Base-by-base conservation (phyloP, 1,284 basidiomycete species). In the Phlebopus sp. region DNA sequence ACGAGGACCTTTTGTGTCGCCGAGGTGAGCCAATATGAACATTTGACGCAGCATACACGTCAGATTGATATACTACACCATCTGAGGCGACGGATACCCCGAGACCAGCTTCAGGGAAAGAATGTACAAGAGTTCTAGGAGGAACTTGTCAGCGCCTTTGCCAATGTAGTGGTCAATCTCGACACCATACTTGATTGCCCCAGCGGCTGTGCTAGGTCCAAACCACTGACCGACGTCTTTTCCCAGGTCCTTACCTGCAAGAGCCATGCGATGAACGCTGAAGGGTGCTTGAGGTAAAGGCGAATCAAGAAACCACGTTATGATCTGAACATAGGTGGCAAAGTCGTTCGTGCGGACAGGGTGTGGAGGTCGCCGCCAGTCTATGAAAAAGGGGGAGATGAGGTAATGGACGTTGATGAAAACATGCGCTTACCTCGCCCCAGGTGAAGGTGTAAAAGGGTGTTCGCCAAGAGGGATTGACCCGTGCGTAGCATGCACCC, bases 221-320 rank as follows among this genome's bases (percentile, higher is more conserved):
- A 98, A 98, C 96, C 96, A 98, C 67, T 94, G 90, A 2, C 96
- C 96, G 0, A 97, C 89, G 56, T 95, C 92, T 56, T 92, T 97
- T 11, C 96, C 96, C 1, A 97, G 78, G 55, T 94, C 88, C 64
- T 97, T 96, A 3, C 96, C 96, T 9, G 94, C 90, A 14, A 93
- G 72, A 0, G 95, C 95, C 86, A 99, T 97, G 36, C 92, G 82
- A 69, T 99, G 96, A 1, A 99, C 92, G 54, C 91, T 92, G 67
- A 98, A 99, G 0, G 96, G 96, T 38, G 88, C 86, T n/a, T 88
- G 74, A 0, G 89, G 82, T 0, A 87, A 83, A 0, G 96, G 93
- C 10, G 90, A 87, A 64, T 99, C 96, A 47, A 98, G 72, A 72
- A 98, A 98, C 92, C 94, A 97, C 0, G 91, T 90, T 17, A 98